Evolutionary conservation across 352 stramenopile genomes (phyloP).

Genomic region (Phytopythium kandeliae): DNA sequence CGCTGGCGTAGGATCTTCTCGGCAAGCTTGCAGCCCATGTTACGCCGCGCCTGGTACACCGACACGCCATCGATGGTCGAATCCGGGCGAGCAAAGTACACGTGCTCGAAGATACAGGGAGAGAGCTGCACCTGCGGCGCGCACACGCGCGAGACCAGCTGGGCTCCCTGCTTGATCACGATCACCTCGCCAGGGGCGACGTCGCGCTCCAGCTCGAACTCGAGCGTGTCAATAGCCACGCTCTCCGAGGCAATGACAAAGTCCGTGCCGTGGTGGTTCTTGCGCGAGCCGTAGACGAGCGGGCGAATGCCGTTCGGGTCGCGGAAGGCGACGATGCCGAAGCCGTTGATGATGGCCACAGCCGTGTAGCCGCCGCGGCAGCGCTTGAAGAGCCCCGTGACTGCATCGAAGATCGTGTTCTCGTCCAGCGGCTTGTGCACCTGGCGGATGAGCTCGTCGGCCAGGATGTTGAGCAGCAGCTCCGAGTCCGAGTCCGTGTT

Average conservation of each 20-base stretch:
- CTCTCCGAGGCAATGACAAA: constrained; percentile 97
- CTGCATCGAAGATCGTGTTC: constrained; percentile 88
- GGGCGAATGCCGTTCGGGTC: constrained; percentile 98
- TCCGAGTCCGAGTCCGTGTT: constrained; percentile 99
- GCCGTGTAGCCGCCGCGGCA: constrained; percentile 96
- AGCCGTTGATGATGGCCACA: constrained; percentile 97
- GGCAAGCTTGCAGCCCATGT: constrained; percentile 98
- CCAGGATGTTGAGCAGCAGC: constrained; percentile 98
- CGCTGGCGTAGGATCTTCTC: constrained; percentile 91
- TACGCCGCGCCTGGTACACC: constrained; percentile 96
- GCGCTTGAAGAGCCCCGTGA: constrained; percentile 91
- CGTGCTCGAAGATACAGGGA: constrained; percentile 99
- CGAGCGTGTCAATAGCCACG: constrained; percentile 97
- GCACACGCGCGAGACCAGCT: constrained; percentile 86
- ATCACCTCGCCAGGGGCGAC: constrained; percentile 96
- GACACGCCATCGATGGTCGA: constrained; percentile 98
- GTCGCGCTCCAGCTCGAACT: constrained; percentile 95
- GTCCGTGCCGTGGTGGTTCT: constrained; percentile 83
- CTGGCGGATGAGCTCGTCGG: constrained; percentile 91
- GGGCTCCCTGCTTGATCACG: constrained; percentile 89
- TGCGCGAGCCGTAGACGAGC: constrained; percentile 91
- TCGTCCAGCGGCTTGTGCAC: constrained; percentile 62
- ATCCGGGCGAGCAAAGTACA: constrained; percentile 99
- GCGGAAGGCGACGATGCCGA: constrained; percentile 97
- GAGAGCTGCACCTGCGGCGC: constrained; percentile 54